These are phyloP conservation scores for Gleditsia sinensis DNA, from an alignment of 306 rosid species.

Conservation along the genomic window DNA sequence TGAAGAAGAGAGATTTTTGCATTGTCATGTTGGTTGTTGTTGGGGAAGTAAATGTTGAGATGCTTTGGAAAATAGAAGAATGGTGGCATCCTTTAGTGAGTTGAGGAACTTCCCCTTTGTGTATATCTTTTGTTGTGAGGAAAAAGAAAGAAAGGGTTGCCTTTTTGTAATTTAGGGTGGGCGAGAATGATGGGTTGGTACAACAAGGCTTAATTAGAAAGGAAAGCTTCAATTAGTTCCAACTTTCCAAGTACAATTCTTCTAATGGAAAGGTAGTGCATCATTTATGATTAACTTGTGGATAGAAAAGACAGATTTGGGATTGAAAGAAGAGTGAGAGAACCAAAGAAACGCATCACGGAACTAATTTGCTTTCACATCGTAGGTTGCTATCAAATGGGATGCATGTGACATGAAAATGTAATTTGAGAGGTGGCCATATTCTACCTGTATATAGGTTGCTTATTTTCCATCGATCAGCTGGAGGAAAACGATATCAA, in stretches of 20 bases:
- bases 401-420: background rate
- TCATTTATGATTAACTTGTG: too few species aligned
- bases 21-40: constrained; percentile 21
- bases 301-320: too few species aligned
- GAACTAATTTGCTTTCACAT: background rate
- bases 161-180: background rate
- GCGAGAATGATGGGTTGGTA: background rate
- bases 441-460: background rate
- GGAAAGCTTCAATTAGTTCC: too few species aligned
- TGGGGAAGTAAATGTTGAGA: background rate
- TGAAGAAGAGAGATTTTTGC: constrained; percentile 38
- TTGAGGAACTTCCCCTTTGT: too few species aligned
- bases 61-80: background rate
- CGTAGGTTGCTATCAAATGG: background rate
- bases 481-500: too few species aligned
- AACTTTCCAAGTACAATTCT: background rate
- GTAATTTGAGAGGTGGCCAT: background rate
- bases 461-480: background rate
- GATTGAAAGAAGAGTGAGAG: too few species aligned
- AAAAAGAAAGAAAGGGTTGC: constrained; percentile 13
- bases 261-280: background rate
- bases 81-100: too few species aligned
- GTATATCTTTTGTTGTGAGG: constrained; percentile 11
- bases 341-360: background rate
- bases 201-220: too few species aligned